Evolutionary conservation across 225 moss, liverwort and hornwort genomes (phyloP), one percentile per base, ranked within the genome.

Genomic region (Physcomitrium patens): DNA sequence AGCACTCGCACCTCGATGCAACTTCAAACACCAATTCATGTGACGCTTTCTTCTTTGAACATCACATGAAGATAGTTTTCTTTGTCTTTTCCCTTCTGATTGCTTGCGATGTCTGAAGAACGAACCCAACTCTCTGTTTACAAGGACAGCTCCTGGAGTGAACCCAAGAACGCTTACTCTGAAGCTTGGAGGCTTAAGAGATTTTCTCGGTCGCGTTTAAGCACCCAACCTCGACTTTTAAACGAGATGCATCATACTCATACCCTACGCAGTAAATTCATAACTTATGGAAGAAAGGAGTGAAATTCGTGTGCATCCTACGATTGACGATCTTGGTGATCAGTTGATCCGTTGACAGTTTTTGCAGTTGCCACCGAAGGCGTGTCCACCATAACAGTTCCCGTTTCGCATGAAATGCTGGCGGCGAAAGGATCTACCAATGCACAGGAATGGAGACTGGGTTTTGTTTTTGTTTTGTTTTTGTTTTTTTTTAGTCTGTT

Each of bases 281-380:
- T 5, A 5, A 31, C 31, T 2, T 5, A 31, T 2, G 31, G 31
- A 31, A 5, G 31, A 31, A 31, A 31, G 31, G 31, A 31, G 3
- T 31, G 31, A 31, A n/a, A n/a, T n/a, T n/a, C 5, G 31, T 31
- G 5, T 31, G 20, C 7, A 12, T 37, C 49, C 13, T 1, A 59
- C 37, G 19, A 68, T 2, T 37, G 31, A 2, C 31, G 31, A 58
- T 77, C 80, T 70, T 67, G 74, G 50, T 70, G 70, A 77, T 84
- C 80, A 62, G 62, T 28, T 70, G 80, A 37, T 37, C 31, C 4
- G 4, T n/a, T n/a, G 31, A 37, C 31, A 37, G 48, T 55, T 56
- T 64, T 70, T 70, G 70, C 77, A 60, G 70, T 80, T 84, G 77
- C 55, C 5, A 55, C 19, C 7, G 31, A 58, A 50, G 59, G 51